A percentile compares a stretch with the other conserved stretches of the same genome.
Conservation (phyloP, 2,329 filamentous ascomycete species). For the Canariomyces notabilis region DNA sequence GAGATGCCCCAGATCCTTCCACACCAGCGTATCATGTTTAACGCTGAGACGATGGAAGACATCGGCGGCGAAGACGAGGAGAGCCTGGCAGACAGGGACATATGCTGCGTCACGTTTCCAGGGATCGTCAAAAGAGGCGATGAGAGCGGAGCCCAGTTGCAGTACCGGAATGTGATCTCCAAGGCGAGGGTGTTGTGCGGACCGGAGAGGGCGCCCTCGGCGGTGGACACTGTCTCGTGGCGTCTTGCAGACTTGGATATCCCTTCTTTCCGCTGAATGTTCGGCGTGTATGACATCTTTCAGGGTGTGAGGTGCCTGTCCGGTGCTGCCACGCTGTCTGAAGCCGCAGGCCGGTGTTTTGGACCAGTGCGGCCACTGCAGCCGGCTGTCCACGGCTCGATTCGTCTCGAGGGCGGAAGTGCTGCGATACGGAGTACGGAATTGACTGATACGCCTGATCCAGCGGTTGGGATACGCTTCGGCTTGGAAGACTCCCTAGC, state of each 20-base stretch:
- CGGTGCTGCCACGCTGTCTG: not conserved
- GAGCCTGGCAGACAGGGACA: slow-evolving; percentile 44
- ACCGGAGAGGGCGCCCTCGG: slow-evolving; percentile 36
- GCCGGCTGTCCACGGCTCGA: no score
- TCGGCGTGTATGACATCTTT: not conserved
- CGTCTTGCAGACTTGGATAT: not conserved
- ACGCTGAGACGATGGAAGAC: slow-evolving; percentile 59
- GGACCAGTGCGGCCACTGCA: no score
- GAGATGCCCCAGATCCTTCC: slow-evolving; percentile 50
- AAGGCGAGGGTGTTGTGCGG: slow-evolving; percentile 62
- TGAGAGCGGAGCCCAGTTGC: slow-evolving; percentile 56
- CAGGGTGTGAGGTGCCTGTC: not conserved
- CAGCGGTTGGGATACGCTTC: no score
- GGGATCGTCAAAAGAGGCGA: slow-evolving; percentile 61
- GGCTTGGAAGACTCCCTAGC: no score
- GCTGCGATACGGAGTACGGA: no score
- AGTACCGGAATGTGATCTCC: slow-evolving; percentile 58
- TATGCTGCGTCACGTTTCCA: slow-evolving; percentile 60
- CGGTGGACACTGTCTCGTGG: not conserved
- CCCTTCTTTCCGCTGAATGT: not conserved
- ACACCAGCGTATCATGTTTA: slow-evolving; percentile 52
- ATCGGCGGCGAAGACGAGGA: slow-evolving; percentile 59
- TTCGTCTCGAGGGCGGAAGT: no score
- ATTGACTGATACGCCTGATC: no score
- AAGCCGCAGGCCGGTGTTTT: no score